Conservation (phyloP, 192 early-diverging fungal species). For the Dimargaris verticillata region DNA sequence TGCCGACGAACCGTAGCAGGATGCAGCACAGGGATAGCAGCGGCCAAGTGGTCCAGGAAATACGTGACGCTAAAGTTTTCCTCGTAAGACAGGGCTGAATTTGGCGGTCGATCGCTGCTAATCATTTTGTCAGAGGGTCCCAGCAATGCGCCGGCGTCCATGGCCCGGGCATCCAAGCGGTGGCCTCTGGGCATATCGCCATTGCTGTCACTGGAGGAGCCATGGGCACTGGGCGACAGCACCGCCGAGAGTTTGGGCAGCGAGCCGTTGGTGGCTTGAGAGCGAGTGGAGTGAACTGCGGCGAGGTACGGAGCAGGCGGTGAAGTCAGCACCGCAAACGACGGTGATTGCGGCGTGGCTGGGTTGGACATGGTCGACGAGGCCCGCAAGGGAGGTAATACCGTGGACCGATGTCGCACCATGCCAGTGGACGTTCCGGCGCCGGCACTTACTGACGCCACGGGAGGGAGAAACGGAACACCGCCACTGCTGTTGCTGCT, state of each 20-base stretch:
- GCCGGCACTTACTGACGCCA: not conserved
- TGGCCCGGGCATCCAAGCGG: not conserved
- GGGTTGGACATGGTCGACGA: too few relatives aligned
- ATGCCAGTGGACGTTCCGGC: not conserved
- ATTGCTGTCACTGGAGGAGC: not conserved
- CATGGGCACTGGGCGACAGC: not conserved
- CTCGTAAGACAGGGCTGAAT: not conserved
- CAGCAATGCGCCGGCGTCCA: not conserved
- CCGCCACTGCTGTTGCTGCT: not conserved
- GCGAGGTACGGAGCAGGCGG: too few relatives aligned
- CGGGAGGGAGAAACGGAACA: not conserved
- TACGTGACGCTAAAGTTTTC: not conserved
- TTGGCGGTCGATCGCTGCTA: not conserved
- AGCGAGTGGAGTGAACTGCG: too few relatives aligned
- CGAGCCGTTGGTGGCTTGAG: not conserved
- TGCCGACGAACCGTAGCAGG: not conserved
- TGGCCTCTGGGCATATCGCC: not conserved
- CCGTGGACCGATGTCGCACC: not conserved
- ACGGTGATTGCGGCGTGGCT: too few relatives aligned
- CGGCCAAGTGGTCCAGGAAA: not conserved
- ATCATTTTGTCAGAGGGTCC: not conserved
- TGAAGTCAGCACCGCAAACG: too few relatives aligned
- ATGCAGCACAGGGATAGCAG: not conserved
- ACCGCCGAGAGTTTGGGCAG: not conserved
- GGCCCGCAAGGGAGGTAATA: too few relatives aligned